Conservation (phyloP, 225 moss, liverwort and hornwort genomes). For the Rhytidiadelphus loreus region DNA sequence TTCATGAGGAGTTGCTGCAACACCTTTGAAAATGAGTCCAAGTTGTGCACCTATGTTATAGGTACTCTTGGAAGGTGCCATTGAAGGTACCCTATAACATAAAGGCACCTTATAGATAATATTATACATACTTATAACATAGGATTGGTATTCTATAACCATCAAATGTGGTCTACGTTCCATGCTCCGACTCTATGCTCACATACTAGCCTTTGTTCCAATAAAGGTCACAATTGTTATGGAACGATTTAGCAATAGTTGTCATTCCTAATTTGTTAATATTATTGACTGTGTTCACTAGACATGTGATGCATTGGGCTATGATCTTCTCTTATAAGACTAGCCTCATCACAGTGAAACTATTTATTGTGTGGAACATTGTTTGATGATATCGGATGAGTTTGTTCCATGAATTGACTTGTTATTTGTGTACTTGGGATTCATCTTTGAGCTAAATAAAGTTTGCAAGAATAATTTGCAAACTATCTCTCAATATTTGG, state of each 20-base stretch:
- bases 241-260: neutral
- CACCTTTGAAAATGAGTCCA: neutral
- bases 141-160: neutral
- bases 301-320: neutral
- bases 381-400: neutral
- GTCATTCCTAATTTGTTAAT: neutral
- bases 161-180: neutral
- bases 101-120: neutral
- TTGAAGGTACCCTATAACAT: neutral
- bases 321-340: neutral
- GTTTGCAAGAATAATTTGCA: neutral
- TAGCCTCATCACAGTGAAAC: neutral
- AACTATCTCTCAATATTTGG: too few species aligned
- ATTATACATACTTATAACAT: neutral
- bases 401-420: neutral
- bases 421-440: neutral
- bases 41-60: neutral
- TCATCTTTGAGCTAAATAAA: neutral
- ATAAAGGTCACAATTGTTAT: neutral
- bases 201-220: neutral
- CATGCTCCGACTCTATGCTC: accelerated
- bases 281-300: neutral
- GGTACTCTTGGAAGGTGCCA: neutral
- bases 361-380: neutral
- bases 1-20: neutral